These are phyloP conservation scores for Penicillium tannophilum DNA, from an alignment of 495 filamentous ascomycete species.

Conservation along the genomic window DNA sequence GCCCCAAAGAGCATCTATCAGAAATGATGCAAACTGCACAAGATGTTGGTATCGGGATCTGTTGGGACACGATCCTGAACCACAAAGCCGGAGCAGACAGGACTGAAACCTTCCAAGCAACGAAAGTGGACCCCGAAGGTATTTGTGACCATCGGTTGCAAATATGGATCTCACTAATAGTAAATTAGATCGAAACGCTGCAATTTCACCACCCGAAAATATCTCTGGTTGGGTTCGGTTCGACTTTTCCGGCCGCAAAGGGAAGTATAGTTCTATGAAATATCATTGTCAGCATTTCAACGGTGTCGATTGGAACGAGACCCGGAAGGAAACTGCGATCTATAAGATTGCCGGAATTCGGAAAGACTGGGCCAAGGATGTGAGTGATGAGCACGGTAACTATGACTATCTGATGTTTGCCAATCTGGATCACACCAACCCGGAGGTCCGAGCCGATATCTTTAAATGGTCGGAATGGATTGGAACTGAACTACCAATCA, in stretches of 20 bases:
- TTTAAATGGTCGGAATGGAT: constrained; percentile 71
- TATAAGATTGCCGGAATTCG: constrained; percentile 65
- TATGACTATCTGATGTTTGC: constrained; percentile 73
- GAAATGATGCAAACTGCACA: constrained; percentile 52
- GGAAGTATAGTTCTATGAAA: constrained; percentile 60
- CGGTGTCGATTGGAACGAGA: constrained; percentile 67
- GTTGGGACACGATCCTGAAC: constrained; percentile 77
- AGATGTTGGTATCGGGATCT: constrained; percentile 56
- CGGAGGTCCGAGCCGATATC: constrained; percentile 65
- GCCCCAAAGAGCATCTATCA: constrained; percentile 62
- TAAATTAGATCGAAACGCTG: constrained; percentile 53
- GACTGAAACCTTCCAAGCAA: constrained; percentile 57
- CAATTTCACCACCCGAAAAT: constrained; percentile 56
- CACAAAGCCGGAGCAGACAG: constrained; percentile 74
- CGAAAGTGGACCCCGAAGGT: constrained; percentile 62
- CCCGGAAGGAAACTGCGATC: constrained; percentile 58
- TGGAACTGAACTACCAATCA: constrained; percentile 56
- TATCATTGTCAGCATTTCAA: constrained; percentile 72
- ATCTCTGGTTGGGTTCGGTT: constrained; percentile 71
- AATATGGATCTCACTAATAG: background rate
- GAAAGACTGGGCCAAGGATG: constrained; percentile 66
- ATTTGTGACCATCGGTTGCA: constrained; percentile 2
- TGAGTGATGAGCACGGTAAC: constrained; percentile 69
- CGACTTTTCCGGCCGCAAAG: constrained; percentile 63
- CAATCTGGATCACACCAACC: constrained; percentile 67